Percentiles rank a stretch among this genome's conserved stretches.
Evolutionary conservation across 2,329 filamentous ascomycete species (phyloP).

Genomic region (Cyclaneusma minus): DNA sequence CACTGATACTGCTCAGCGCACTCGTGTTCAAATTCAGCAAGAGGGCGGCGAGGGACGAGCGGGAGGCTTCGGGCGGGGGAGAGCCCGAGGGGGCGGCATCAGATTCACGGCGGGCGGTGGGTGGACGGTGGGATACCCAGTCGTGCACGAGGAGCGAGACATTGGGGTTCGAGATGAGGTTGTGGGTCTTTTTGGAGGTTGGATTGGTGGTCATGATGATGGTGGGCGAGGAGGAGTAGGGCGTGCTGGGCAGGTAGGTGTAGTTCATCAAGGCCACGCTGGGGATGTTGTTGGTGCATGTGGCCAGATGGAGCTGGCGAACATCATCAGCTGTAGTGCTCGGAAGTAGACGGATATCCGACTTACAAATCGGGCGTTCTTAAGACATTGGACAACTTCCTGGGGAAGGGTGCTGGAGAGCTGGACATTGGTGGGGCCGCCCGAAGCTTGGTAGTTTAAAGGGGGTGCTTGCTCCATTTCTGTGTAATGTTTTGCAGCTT

Average conservation of each 20-base stretch:
- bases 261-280: slow-evolving; percentile 99
- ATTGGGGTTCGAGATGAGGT: slow-evolving; percentile 69
- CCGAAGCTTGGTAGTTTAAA: slow-evolving; percentile 61
- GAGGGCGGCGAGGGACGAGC: slow-evolving; percentile 65
- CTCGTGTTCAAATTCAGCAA: slow-evolving; percentile 85
- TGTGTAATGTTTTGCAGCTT: background rate
- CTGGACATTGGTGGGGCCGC: slow-evolving; percentile 54
- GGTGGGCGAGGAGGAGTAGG: slow-evolving; percentile 53
- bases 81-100: slow-evolving; percentile 43
- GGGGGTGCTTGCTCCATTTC: slow-evolving; percentile 49
- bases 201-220: slow-evolving; percentile 91
- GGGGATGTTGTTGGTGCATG: slow-evolving; percentile 66
- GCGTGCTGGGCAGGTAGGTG: slow-evolving; percentile 77
- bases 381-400: slow-evolving; percentile 79
- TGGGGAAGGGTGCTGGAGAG: slow-evolving; percentile 55
- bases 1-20: slow-evolving; percentile 74
- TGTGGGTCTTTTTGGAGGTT: slow-evolving; percentile 63
- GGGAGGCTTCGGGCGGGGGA: slow-evolving; percentile 42
- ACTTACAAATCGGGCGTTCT: slow-evolving; percentile 86
- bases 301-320: slow-evolving; percentile 90
- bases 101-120: slow-evolving; percentile 42
- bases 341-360: slow-evolving; percentile 3
- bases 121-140: slow-evolving; percentile 88
- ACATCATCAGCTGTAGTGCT: no score
- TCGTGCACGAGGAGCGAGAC: slow-evolving; percentile 95